Conservation (phyloP, 495 filamentous ascomycete genomes). For the Parathielavia hyrcaniae region DNA sequence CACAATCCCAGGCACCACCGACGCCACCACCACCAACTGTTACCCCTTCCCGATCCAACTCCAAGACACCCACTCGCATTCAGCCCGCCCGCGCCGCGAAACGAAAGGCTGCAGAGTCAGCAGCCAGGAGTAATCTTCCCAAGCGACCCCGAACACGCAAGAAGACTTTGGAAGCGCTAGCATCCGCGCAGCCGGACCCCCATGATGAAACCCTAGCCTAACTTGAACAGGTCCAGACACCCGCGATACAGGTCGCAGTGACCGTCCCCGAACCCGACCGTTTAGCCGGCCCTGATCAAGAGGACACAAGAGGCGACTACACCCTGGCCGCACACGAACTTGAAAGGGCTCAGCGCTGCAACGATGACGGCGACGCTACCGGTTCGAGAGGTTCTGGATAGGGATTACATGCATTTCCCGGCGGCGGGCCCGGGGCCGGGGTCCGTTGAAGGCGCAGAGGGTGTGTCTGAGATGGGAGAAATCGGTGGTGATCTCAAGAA, state of each 20-base stretch:
- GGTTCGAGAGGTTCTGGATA: not conserved
- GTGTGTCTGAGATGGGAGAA: no score
- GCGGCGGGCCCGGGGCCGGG: not conserved
- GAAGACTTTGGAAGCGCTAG: not conserved
- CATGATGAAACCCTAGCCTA: not conserved
- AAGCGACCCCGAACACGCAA: not conserved
- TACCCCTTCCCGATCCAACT: not conserved
- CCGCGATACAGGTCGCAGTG: no score
- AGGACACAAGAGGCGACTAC: conserved; percentile 21
- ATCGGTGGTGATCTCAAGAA: not conserved
- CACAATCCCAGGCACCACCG: not conserved
- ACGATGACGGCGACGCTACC: conserved; percentile 8
- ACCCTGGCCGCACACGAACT: conserved; percentile 11
- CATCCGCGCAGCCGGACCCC: not conserved
- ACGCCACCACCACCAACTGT: no score
- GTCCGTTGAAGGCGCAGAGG: not conserved
- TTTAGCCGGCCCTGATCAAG: not conserved
- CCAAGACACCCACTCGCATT: conserved; percentile 20
- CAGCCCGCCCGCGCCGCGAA: conserved; percentile 28
- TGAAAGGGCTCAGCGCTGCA: conserved; percentile 12
- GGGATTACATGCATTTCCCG: not conserved
- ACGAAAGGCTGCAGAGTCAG: conserved; percentile 10
- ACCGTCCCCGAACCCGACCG: no score
- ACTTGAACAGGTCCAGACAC: not conserved
- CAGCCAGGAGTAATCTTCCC: not conserved